Conservation (phyloP, 2,329 filamentous ascomycete genomes). For the Botryotinia calthae region DNA sequence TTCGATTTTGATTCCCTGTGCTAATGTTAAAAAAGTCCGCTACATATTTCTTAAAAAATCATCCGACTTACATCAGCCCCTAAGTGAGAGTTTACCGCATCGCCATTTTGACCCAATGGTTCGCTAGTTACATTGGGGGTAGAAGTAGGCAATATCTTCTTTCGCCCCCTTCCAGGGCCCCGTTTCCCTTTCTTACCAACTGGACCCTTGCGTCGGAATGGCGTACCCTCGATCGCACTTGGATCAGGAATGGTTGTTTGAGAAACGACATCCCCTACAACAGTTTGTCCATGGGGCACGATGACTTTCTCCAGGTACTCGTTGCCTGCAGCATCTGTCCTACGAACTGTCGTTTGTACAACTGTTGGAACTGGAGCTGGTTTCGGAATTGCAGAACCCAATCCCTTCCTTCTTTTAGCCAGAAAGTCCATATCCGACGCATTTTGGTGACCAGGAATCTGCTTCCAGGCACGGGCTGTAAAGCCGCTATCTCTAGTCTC, state of each 20-base stretch:
- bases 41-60: not conserved
- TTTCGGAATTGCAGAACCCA: conserved; percentile 55
- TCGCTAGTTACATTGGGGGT: conserved; percentile 25
- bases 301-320: conserved; percentile 81
- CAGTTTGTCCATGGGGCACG: conserved; percentile 71
- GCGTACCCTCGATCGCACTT: conserved; percentile 51
- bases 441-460: conserved; percentile 58
- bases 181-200: conserved; percentile 70
- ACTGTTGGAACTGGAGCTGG: conserved; percentile 54
- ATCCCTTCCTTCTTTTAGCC: conserved; percentile 60
- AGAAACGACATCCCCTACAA: conserved; percentile 78
- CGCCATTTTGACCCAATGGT: conserved; percentile 22
- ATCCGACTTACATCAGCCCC: conserved; percentile 31
- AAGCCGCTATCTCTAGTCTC: conserved; percentile 49
- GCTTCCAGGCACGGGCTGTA: conserved; percentile 59
- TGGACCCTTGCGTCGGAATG: conserved; percentile 56
- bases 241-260: conserved; percentile 60
- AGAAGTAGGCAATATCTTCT: conserved; percentile 48
- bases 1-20: conserved; percentile 33
- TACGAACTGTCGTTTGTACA: conserved; percentile 76
- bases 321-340: conserved; percentile 75
- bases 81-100: conserved; percentile 18
- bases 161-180: conserved; percentile 73
- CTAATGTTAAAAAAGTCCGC: conserved; percentile 18
- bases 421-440: conserved; percentile 52